Evolutionary conservation across 345 rosid species (phyloP), one percentile per base, ranked within the genome.

Genomic region (Toxicodendron radicans): DNA sequence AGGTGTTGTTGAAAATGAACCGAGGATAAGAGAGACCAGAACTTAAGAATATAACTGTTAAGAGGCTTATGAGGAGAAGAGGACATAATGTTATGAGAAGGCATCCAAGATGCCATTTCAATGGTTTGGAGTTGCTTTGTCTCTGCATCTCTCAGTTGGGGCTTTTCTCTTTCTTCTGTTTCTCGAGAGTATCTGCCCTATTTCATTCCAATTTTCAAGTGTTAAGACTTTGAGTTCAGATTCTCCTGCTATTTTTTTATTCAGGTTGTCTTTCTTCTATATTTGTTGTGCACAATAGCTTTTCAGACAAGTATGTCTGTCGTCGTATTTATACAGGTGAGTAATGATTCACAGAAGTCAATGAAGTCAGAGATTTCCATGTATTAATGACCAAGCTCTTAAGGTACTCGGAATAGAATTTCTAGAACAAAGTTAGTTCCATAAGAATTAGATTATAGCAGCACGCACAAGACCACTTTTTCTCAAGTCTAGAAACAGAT

Each of bases 131-230:
- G 11, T 32, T 58, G 58, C 35, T 79, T 46, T 76, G 77, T 70
- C 71, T 83, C 82, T 59, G 87, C 88, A 81, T 88, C 69, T 80
- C 52, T 70, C 2, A 10, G 23, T 32, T 41, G 53, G 24, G 24
- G 53, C 46, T 66, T 65, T 43, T 64, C 33, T n/a, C 58, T 48
- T 14, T 35, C 63, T 59, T 35, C 32, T 33, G 64, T 56, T 62
- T 17, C 58, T 52, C 41, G 30, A 9, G 46, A 68, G 70, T 5
- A 32, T 51, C 48, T 51, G 51, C 75, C 21, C 1, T 53, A 6
- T 43, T 72, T 63, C 17, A 14, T 16, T 51, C 56, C 30, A 21
- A 59, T 10, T 60, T 20, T 46, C 4, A 49, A 11, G 10, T 35
- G 41, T 81, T 74, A n/a, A n/a, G 74, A 58, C 72, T 65, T 65